These are phyloP conservation scores for Leccinum disarticulatum DNA, from an alignment of 768 basidiomycete genomes.

Conservation along the genomic window DNA sequence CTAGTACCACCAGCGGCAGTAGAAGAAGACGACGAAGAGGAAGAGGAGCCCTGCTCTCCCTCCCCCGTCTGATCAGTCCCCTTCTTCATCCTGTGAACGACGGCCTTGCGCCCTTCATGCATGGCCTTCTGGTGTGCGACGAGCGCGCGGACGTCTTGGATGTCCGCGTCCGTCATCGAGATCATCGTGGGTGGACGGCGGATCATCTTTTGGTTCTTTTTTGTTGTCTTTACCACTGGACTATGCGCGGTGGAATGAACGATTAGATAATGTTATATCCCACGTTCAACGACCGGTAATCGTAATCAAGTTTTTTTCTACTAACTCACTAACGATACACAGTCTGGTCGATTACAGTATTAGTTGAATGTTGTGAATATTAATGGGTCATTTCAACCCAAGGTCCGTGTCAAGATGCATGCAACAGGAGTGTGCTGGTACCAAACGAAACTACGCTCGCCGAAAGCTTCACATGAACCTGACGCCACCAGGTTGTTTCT, in stretches of 20 bases:
- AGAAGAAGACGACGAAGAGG: background rate
- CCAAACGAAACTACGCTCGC: background rate
- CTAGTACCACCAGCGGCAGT: background rate
- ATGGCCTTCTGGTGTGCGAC: conserved; percentile 49
- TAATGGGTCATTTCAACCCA: background rate
- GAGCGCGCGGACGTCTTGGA: conserved; percentile 73
- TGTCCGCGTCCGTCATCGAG: conserved; percentile 71
- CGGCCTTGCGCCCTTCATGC: conserved; percentile 36
- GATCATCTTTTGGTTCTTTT: conserved; percentile 51
- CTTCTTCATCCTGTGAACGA: conserved; percentile 43
- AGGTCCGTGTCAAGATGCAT: background rate
- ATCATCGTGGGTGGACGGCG: conserved; percentile 76
- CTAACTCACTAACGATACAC: too few relatives aligned
- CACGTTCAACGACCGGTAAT: background rate
- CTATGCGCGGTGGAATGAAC: background rate
- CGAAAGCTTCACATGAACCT: conserved; percentile 10
- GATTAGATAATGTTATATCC: background rate
- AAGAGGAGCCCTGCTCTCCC: background rate
- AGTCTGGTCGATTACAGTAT: background rate
- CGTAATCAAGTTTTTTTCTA: too few relatives aligned
- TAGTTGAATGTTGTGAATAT: background rate
- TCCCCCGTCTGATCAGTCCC: conserved; percentile 37
- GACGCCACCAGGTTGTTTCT: background rate
- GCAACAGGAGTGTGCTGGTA: background rate
- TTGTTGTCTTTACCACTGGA: too few relatives aligned